Evolutionary conservation across 805 yeast species (phyloP).

Genomic region (Kluyveromyces aestuarii): DNA sequence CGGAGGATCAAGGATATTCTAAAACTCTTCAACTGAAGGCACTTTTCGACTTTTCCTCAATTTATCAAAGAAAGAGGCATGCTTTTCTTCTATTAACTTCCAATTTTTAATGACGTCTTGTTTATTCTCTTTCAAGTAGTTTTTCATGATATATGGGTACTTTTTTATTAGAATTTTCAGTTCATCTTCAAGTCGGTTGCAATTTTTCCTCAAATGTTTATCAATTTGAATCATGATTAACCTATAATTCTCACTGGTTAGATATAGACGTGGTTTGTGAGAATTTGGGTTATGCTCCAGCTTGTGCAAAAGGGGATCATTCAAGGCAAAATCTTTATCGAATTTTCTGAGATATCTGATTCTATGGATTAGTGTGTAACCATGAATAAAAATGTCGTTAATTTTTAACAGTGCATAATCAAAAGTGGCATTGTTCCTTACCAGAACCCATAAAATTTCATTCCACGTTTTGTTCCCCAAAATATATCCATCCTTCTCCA

Average conservation of each 20-base stretch:
- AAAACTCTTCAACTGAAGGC: conserved; percentile 6
- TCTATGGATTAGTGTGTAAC: conserved; percentile 26
- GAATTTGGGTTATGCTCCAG: conserved; percentile 11
- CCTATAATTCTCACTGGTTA: conserved; percentile 17
- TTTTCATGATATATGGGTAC: conserved; percentile 29
- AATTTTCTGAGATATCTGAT: conserved; percentile 13
- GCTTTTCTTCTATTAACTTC: conserved; percentile 15
- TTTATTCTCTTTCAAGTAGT: conserved; percentile 20
- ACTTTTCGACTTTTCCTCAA: conserved; percentile 12
- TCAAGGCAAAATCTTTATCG: background rate
- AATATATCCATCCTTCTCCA: conserved; percentile 19
- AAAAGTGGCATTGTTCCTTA: conserved; percentile 22
- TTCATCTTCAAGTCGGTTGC: conserved; percentile 8
- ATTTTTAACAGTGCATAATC: conserved; percentile 22
- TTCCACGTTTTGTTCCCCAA: conserved; percentile 29
- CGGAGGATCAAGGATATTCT: background rate
- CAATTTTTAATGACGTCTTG: conserved; percentile 12
- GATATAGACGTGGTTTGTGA: conserved; percentile 9
- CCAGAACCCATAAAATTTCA: conserved; percentile 20
- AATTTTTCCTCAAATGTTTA: conserved; percentile 16
- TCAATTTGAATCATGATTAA: conserved; percentile 13
- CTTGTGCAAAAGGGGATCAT: background rate
- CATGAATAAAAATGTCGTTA: conserved; percentile 30
- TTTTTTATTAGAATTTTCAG: conserved; percentile 12
- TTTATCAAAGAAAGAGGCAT: conserved; percentile 10